Evolutionary conservation across 345 rosid species (phyloP), one percentile per base, ranked within the genome.

Genomic region (Camelina sativa): DNA sequence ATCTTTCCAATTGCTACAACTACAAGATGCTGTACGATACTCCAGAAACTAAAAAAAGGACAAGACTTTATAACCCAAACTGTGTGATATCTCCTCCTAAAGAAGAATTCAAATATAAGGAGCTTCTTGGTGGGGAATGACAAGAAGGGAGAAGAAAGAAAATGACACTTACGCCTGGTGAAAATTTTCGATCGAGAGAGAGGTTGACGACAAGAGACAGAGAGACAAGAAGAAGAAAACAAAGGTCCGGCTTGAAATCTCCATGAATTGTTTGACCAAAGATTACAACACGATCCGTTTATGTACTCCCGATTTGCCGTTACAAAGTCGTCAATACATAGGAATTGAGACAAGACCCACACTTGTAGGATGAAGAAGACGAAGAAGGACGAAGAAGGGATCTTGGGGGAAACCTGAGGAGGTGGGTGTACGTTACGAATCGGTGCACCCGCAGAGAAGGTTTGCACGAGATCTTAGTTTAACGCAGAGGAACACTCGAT

Each of bases 101-200:
- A 30, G 12, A 69, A 40, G 8, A 59, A 73, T 52, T 8, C 63
- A 64, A 76, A 76, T 58, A 75, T 51, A 51, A 23, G 48, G 76
- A 51, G 40, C 73, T 74, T 56, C 8, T 0, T 7, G 4, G 28
- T 23, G 10, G 54, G 28, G 8, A 6, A n/a, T 6, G 1, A 3
- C 7, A 43, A 56, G 11, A 22, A 32, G 23, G 15, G n/a, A 15
- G 8, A 69, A 10, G 17, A 15, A 13, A 69, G 5, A 47, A 28
- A 32, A 65, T 16, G n/a, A 64, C 43, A 87, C 97, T 87, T 84
- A 92, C 97, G 99, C 88, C 63, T 84, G 96, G 77, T 81, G 90
- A 75, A 87, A 81, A 69, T 80, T 72, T 47, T 86, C 91, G 60
- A 87, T 81, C 34, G 92, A 72, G 73, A 83, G 66, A 62, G 90